Evolutionary conservation across 2,329 filamentous ascomycete species (phyloP).

Genomic region (Curvularia eragrostidis): DNA sequence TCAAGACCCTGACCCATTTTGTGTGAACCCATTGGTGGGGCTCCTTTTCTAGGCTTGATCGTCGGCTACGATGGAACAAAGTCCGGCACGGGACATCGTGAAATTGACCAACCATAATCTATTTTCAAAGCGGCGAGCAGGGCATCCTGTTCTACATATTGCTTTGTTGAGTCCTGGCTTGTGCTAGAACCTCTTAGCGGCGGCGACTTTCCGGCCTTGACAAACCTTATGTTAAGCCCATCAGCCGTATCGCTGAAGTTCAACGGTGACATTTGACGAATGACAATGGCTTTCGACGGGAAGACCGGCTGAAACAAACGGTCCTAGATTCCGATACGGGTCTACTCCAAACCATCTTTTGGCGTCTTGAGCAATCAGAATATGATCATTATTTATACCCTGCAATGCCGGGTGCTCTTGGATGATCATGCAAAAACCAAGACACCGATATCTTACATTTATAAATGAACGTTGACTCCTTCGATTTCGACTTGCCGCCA

Average conservation of each 20-base stretch:
- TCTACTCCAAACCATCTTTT: not conserved
- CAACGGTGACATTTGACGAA: not conserved
- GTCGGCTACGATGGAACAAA: not conserved
- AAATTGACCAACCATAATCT: conserved; percentile 1
- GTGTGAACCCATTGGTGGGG: not conserved
- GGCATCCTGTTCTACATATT: conserved; percentile 2
- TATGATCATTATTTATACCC: not conserved
- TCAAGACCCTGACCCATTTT: not conserved
- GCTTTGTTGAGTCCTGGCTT: not conserved
- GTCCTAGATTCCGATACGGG: not conserved
- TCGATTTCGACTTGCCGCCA: not conserved
- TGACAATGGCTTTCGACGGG: not conserved
- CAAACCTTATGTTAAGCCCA: conserved; percentile 3
- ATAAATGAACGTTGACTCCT: not conserved
- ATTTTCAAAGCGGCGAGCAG: not conserved
- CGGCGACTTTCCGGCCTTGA: conserved; percentile 2
- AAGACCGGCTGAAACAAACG: not conserved
- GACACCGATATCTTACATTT: not conserved
- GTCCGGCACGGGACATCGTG: not conserved
- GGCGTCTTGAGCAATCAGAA: not conserved
- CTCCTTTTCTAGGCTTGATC: not conserved
- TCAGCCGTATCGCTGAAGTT: not conserved
- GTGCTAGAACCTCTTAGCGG: not conserved
- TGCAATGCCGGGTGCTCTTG: not conserved
- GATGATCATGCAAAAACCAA: not conserved